Evolutionary conservation across 2,329 filamentous ascomycete genomes (phyloP).

Genomic region (Chaetomium globosum): DNA sequence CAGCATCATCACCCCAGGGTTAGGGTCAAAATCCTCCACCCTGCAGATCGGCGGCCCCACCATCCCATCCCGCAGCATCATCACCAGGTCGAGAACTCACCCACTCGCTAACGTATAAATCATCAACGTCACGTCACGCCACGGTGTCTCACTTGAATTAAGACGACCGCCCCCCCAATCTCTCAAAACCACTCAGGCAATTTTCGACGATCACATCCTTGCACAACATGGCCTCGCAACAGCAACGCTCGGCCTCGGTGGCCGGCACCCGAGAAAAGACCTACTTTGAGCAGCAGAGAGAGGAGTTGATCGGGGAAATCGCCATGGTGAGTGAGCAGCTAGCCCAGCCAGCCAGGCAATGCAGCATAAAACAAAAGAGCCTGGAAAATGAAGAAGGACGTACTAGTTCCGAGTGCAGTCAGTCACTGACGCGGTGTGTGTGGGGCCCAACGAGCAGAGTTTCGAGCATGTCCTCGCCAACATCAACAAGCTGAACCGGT

Average conservation of each 20-base stretch:
- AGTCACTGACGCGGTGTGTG: not conserved
- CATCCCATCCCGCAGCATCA: not conserved
- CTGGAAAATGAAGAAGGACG: not conserved
- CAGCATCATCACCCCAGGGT: not conserved
- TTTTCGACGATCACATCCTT: too few species aligned
- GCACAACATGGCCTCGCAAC: conserved; percentile 44
- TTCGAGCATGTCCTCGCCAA: conserved; percentile 93
- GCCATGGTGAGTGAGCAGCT: conserved; percentile 57
- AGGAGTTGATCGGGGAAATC: conserved; percentile 71
- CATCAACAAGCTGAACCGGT: conserved; percentile 92
- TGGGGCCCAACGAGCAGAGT: conserved; percentile 48
- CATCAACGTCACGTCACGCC: not conserved
- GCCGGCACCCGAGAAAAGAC: conserved; percentile 52
- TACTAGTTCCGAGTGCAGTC: not conserved
- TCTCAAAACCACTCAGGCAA: not conserved
- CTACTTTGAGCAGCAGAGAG: conserved; percentile 77
- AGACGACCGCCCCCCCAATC: not conserved
- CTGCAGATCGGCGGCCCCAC: too few species aligned
- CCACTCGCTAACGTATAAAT: not conserved
- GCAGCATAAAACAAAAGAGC: not conserved
- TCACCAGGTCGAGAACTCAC: not conserved
- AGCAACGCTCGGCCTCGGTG: conserved; percentile 38
- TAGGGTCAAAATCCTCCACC: not conserved
- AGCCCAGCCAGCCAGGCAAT: not conserved
- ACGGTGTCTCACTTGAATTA: conserved; percentile 2